Percentiles rank a stretch among this genome's conserved stretches.
phyloP scores from a whole-genome alignment of 148 eudicot genomes.

The Rhododendron molle region DNA sequence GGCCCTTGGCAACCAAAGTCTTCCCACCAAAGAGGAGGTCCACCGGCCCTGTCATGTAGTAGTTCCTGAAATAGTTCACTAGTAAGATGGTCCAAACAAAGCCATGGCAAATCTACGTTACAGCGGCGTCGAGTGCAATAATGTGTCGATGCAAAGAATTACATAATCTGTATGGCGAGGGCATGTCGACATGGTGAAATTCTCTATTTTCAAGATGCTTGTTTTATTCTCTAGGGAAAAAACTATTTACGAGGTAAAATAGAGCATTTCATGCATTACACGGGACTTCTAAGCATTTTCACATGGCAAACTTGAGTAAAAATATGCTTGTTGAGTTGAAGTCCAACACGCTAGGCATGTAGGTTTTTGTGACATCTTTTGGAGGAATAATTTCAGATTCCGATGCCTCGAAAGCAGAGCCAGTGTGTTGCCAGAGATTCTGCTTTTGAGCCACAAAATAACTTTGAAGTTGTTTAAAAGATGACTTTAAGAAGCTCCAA shows the following conservation, averaged over 20 bases:
- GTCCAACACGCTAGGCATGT: neutral
- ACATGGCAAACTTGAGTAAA: neutral
- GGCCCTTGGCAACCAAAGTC: neutral
- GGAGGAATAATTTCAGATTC: neutral
- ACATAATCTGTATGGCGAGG: neutral
- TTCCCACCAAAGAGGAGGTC: slow-evolving; percentile 11
- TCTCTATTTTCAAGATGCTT: neutral
- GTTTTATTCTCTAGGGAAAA: neutral
- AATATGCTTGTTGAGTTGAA: neutral
- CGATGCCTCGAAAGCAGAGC: neutral
- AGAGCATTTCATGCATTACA: neutral
- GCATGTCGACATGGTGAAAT: neutral
- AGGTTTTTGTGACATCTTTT: neutral
- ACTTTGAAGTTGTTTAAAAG: neutral
- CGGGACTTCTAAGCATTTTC: neutral
- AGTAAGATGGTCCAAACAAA: neutral
- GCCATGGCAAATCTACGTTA: neutral
- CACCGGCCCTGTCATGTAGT: slow-evolving; percentile 17
- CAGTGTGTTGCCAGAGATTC: neutral
- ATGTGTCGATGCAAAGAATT: neutral
- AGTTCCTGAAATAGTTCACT: slow-evolving; percentile 14
- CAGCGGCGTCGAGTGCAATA: neutral
- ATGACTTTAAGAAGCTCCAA: neutral
- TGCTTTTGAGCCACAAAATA: neutral
- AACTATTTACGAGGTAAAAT: neutral